Evolutionary conservation across 768 basidiomycete genomes (phyloP), one percentile per base, ranked within the genome.

Genomic region (Ephemerocybe angulata): DNA sequence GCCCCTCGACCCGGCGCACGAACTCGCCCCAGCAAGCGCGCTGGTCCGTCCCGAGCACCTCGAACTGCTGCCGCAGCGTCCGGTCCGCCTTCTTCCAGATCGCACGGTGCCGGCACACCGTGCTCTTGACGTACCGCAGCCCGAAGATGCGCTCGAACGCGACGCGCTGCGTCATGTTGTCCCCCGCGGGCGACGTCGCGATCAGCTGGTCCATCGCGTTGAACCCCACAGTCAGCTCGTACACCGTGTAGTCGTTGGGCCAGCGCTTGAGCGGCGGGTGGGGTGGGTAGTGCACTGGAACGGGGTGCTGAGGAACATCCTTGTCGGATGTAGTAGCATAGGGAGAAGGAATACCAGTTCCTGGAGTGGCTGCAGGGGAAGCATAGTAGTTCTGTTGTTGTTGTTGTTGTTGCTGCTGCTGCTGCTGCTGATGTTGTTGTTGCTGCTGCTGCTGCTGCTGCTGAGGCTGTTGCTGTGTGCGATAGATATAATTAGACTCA

Each of bases 241-340:
- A 77, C 21, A 88, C 86, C 8, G 82, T 83, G 65, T 85, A 87
- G 68, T 88, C 87, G 62, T 87, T 87, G 31, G 87, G 87, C 87
- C 87, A 88, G 13, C 85, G 81, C 63, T 87, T 87, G 27, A 85
- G 71, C 2, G 84, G 83, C 2, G 84, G 82, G 59, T 84, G 83
- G 0, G 83, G 77, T 47, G 52, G 57, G 21, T 28, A 52, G 40
- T 22, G 55, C 28, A 25, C 58, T 54, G 50, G 54, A 63, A 61
- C 61, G 60, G 58, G 33, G 62, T 62, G 28, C 40, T 46, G 35
- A 66, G 51, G 52, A 41, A 30, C 52, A 35, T 42, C 55, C 21
- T 37, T 43, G 11, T 27, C 29, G 50, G 48, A 65, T 53, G 57
- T 47, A 41, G 56, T 30, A 33, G 47, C 50, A 41, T 53, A 13